A percentile compares a stretch with the other conserved stretches of the same genome.
Conservation (phyloP, 1,284 basidiomycete genomes). For the Ustilago shanxiensis region DNA sequence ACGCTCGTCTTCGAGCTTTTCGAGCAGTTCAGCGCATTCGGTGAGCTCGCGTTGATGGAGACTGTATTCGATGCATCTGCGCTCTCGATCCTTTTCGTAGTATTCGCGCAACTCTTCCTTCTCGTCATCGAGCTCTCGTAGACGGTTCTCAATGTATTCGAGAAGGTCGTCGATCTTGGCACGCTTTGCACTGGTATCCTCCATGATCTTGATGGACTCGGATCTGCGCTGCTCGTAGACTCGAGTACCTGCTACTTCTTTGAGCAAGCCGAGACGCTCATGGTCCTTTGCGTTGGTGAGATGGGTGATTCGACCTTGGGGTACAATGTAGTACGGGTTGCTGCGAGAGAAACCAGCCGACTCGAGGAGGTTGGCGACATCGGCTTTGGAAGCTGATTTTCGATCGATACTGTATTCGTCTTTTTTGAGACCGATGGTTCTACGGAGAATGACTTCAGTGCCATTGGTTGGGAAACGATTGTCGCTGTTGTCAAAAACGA, state of each 20-base stretch:
- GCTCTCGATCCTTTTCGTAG: constrained; percentile 92
- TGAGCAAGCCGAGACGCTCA: constrained; percentile 90
- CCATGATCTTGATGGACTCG: constrained; percentile 94
- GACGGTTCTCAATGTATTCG: constrained; percentile 88
- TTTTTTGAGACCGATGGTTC: constrained; percentile 96
- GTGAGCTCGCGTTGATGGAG: constrained; percentile 90
- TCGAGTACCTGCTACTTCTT: constrained; percentile 98
- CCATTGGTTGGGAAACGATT: constrained; percentile 78
- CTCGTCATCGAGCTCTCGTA: constrained; percentile 93
- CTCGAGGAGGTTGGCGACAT: constrained; percentile 79
- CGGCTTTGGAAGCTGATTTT: constrained; percentile 94
- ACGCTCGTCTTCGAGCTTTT: constrained; percentile 80
- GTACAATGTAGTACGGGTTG: constrained; percentile 99
- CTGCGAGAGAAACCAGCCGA: constrained; percentile 92
- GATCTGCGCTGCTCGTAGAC: constrained; percentile 95
- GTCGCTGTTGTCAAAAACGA: constrained; percentile 73
- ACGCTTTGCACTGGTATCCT: constrained; percentile 94
- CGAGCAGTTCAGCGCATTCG: constrained; percentile 86
- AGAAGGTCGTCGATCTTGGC: constrained; percentile 90
- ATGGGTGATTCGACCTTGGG: constrained; percentile 96
- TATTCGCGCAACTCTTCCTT: constrained; percentile 98
- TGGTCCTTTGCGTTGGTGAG: constrained; percentile 97
- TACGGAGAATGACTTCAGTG: constrained; percentile 63
- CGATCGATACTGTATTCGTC: constrained; percentile 98
- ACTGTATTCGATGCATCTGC: constrained; percentile 94